Base-by-base conservation (phyloP, 2,329 filamentous ascomycete genomes). In the Pseudogymnoascus sp. region DNA sequence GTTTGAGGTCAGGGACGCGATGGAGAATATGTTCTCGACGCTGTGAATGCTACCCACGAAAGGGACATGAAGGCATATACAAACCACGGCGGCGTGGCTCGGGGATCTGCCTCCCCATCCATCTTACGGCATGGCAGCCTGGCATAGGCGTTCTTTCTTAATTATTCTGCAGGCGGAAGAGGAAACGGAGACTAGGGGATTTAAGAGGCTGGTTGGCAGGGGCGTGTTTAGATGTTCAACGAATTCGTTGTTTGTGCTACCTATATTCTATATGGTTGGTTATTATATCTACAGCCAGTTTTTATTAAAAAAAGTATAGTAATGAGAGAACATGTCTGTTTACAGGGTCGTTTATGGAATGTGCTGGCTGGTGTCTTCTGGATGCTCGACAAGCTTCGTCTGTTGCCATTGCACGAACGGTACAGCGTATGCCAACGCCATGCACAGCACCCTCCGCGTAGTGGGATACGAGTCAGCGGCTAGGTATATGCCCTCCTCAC, bases 1-100 rank as follows among this genome's bases (percentile, higher is more conserved):
- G 65, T 89, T 89, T 63, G 80, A 83, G 68, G 74, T 82, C 39
- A 75, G 77, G 12, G 72, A 74, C 66, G 71, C 69, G 25, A 58
- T 74, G 33, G 69, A 71, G 58, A 71, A 65, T 62, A 63, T 70
- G 2, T 68, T 72, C n/a, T 68, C 67, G 44, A 66, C 62, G 10
- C 35, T 59, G 35, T 58, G 27, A 35, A 15, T 58, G 17, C 39
- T 25, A 42, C 17, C 36, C 36, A 15, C 36, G 13, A 13, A 21
- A 17, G 15, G 38, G 38, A 8, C 7, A 9, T 41, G 15, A n/a
- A 41, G 7, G 38, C 38, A 41, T 21, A 17, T 21, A 41, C 38
- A 21, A 41, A 7, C 38, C 15, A 21, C 38, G 6, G 15, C 38
- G 38, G 42, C 42, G 13, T 13, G 42, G 15, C 25, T 51, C 13